Percentiles rank a stretch among this genome's conserved stretches.
Evolutionary conservation across 257 asterid species (phyloP).

Genomic region (Paraleonurus japonicus): DNA sequence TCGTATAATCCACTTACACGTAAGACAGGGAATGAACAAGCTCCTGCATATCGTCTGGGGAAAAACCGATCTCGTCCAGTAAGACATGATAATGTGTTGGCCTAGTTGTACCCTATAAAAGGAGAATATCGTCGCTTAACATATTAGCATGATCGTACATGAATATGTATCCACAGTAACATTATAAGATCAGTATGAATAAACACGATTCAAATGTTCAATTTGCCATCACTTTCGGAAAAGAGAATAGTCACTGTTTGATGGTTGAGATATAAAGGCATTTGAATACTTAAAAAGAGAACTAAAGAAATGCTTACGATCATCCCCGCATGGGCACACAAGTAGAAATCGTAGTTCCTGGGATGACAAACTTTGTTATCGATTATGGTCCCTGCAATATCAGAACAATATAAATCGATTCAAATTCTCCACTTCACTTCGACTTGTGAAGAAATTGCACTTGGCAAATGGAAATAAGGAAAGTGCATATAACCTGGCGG

Average conservation of each 20-base stretch:
- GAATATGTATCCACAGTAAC: too few relatives aligned
- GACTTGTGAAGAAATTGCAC: neutral
- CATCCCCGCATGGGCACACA: conserved; percentile 97
- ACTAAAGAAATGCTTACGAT: conserved; percentile 47
- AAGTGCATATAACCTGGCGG: conserved; percentile 64
- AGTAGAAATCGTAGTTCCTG: conserved; percentile 79
- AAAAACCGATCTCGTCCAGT: conserved; percentile 72
- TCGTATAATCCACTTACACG: conserved; percentile 54
- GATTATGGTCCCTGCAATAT: conserved; percentile 74
- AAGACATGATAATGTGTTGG: conserved; percentile 91
- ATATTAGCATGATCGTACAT: neutral
- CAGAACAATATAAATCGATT: neutral
- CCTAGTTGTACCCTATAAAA: conserved; percentile 73
- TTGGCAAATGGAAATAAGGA: neutral
- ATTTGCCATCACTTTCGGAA: too few relatives aligned
- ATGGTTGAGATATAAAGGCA: neutral
- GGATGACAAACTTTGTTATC: conserved; percentile 89
- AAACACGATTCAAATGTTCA: too few relatives aligned
- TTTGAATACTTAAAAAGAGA: neutral
- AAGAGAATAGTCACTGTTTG: too few relatives aligned
- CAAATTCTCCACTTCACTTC: neutral
- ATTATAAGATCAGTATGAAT: neutral
- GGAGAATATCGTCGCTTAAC: neutral
- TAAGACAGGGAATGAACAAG: conserved; percentile 84
- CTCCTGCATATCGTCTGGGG: conserved; percentile 87